Base-by-base conservation (phyloP, 495 filamentous ascomycete genomes). In the Emericellopsis terricola region DNA sequence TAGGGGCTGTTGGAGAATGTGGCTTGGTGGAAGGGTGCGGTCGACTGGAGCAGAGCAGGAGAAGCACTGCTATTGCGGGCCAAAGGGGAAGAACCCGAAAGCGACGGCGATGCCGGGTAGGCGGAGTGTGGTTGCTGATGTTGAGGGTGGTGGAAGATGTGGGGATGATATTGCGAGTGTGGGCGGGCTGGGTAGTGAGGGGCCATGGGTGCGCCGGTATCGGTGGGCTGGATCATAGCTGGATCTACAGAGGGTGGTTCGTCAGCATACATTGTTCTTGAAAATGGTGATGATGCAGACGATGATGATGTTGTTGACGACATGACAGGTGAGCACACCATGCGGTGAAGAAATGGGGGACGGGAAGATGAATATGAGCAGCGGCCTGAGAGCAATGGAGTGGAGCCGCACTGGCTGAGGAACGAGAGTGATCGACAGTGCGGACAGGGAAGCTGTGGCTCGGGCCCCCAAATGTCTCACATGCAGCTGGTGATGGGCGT, bases 281-380 rank as follows among this genome's bases (percentile, higher is more conserved):
- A 19, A 44, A 16, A 32, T 44, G 34, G 37, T 36, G 47, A 47
- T 47, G 47, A 55, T 65, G 63, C 60, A 70, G 68, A 75, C 68
- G 19, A 20, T 32, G 36, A 13, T 20, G 36, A 29, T 1, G 40
- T 33, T 14, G 36, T 28, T 18, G 50, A 44, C 34, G 53, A 52
- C 39, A 46, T 41, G 44, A 49, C 43, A 24, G 41, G 55, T 40
- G 46, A 41, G 17, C 36, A 37, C 37, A 45, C 33, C 39, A 31
- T 51, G 53, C 29, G 49, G 55, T 28, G 45, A 46, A 40, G 59
- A 52, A 46, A 46, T 33, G 36, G 41, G 36, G 34, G 49, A 39
- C 14, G 39, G 32, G 31, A 38, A 17, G 18, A 37, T 41, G 24
- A 26, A 26, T 6, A 26, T 26, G 23, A 26, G 23, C 23, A 6